Evolutionary conservation across 768 basidiomycete species (phyloP).

Genomic region (Sarcomyxa edulis): DNA sequence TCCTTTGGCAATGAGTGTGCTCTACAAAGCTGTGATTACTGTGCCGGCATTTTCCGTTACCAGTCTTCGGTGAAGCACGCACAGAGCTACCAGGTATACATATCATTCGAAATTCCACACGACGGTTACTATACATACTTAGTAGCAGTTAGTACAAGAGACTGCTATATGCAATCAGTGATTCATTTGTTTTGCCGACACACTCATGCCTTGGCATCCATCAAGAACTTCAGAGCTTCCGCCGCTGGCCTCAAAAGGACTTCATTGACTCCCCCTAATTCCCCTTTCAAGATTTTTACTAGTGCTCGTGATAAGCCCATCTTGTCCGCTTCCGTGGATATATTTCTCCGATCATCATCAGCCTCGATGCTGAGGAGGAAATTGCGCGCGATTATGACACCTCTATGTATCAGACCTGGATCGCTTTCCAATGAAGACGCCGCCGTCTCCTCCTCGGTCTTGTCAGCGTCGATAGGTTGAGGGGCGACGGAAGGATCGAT

Average conservation of each 20-base stretch:
- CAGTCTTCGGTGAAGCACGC: too few relatives aligned
- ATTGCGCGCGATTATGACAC: constrained; percentile 69
- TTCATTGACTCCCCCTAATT: constrained; percentile 25
- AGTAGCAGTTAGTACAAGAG: too few relatives aligned
- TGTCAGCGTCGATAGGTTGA: constrained; percentile 12
- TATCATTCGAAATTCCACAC: too few relatives aligned
- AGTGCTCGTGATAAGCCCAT: constrained; percentile 53
- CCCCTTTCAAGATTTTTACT: constrained; percentile 39
- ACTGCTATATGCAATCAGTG: too few relatives aligned
- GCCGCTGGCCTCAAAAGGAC: constrained; percentile 41
- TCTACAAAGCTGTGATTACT: too few relatives aligned
- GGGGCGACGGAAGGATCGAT: constrained; percentile 50
- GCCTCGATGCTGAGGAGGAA: constrained; percentile 44
- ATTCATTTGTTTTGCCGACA: too few relatives aligned
- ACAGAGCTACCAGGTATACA: too few relatives aligned
- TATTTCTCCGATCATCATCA: constrained; percentile 26
- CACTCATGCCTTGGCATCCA: too few relatives aligned
- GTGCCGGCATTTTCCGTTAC: too few relatives aligned
- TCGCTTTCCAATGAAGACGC: constrained; percentile 28
- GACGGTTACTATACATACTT: too few relatives aligned
- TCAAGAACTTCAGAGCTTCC: constrained; percentile 48
- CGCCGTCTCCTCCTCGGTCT: constrained; percentile 30
- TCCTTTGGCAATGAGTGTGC: too few relatives aligned
- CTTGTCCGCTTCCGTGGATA: constrained; percentile 48
- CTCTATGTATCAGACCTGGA: constrained; percentile 72